phyloP scores from a whole-genome alignment of 345 rosid genomes.

The Adansonia digitata region DNA sequence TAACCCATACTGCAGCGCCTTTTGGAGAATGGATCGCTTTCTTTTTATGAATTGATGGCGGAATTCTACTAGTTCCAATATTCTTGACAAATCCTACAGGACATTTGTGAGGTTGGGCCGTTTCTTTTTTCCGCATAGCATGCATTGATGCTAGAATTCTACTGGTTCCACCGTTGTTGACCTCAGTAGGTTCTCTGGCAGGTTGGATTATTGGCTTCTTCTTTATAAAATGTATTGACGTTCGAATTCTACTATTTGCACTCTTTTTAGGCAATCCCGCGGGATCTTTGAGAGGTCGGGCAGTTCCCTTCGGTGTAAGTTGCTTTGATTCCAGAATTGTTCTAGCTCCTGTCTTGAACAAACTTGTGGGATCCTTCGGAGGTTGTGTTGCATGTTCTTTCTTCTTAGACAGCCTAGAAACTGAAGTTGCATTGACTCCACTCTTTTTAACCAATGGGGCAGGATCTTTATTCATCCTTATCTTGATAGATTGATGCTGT shows the following conservation, averaged over 20 bases:
- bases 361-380: not conserved
- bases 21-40: constrained; percentile 1
- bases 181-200: too few relatives aligned
- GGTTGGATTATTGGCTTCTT: not conserved
- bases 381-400: not conserved
- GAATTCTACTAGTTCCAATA: not conserved
- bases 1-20: not conserved
- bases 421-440: not conserved
- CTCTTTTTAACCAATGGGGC: not conserved
- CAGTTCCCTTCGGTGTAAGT: not conserved
- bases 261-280: not conserved
- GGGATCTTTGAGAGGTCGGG: not conserved
- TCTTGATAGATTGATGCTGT: not conserved
- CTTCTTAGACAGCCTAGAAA: not conserved
- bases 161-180: not conserved
- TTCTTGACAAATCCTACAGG: not conserved
- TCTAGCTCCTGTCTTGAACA: not conserved
- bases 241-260: not conserved
- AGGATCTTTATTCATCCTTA: not conserved
- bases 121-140: not conserved
- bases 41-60: not conserved
- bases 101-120: not conserved
- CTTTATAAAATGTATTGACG: not conserved
- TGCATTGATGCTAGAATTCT: not conserved
- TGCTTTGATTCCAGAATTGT: not conserved